These are phyloP conservation scores for Penicillium roqueforti DNA, from an alignment of 495 filamentous ascomycete species.

Conservation along the genomic window DNA sequence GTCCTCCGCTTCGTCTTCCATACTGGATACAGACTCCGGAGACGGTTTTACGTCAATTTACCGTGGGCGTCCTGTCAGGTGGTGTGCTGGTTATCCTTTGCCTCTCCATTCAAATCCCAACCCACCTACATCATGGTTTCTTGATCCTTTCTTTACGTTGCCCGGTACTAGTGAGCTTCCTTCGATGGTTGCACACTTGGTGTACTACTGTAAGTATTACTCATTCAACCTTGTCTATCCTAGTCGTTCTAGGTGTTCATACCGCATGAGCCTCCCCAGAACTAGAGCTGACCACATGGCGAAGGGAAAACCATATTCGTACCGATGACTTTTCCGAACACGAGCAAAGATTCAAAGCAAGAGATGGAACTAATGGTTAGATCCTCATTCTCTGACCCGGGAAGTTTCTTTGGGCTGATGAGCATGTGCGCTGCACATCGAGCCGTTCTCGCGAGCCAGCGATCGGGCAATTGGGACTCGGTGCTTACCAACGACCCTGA, in stretches of 20 bases:
- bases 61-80: slow-evolving; percentile 15
- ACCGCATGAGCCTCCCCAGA: background rate
- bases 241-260: background rate
- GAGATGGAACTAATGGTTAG: slow-evolving; percentile 29
- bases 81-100: slow-evolving; percentile 17
- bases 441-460: slow-evolving; percentile 23
- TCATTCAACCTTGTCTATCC: background rate
- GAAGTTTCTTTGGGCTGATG: slow-evolving; percentile 37
- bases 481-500: slow-evolving; percentile 24
- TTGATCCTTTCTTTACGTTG: slow-evolving; percentile 32
- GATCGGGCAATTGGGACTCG: slow-evolving; percentile 9
- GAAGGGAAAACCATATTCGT: slow-evolving; percentile 34
- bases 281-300: slow-evolving; percentile 7
- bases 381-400: slow-evolving; percentile 31
- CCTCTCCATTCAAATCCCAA: slow-evolving; percentile 15
- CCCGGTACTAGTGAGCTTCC: slow-evolving; percentile 25
- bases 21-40: background rate
- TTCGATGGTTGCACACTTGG: slow-evolving; percentile 21
- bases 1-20: slow-evolving; percentile 12
- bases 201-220: slow-evolving; percentile 32
- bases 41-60: slow-evolving; percentile 4
- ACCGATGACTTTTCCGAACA: slow-evolving; percentile 37
- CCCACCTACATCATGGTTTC: slow-evolving; percentile 27
- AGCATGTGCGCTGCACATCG: slow-evolving; percentile 37
- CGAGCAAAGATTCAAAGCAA: slow-evolving; percentile 16